Percentiles rank a stretch among this genome's conserved stretches.
Evolutionary conservation across 331 rosid genomes (phyloP).

Genomic region (Malus hybrid): DNA sequence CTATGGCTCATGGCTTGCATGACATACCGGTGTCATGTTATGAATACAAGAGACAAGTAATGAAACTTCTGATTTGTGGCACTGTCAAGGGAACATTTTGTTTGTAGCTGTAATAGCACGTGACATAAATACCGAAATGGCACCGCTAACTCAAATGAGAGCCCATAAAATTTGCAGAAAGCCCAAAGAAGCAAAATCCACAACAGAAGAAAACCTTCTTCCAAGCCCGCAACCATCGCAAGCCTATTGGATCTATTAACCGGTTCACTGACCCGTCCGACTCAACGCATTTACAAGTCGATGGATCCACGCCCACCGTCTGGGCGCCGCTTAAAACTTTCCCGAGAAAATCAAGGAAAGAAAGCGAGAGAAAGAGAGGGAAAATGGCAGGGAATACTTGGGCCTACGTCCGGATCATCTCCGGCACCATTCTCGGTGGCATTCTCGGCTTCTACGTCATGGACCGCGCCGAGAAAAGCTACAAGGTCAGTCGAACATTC

Average conservation of each 20-base stretch:
- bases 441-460: slow-evolving; percentile 78
- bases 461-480: slow-evolving; percentile 60
- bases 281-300: neutral
- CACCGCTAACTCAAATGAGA: neutral
- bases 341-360: slow-evolving; percentile 7
- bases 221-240: neutral
- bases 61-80: neutral
- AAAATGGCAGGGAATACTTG: slow-evolving; percentile 33
- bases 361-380: neutral
- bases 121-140: no score
- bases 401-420: slow-evolving; percentile 67
- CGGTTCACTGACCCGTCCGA: neutral
- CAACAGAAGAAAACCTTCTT: no score
- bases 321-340: neutral
- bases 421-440: slow-evolving; percentile 73
- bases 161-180: neutral
- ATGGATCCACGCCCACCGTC: neutral
- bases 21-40: neutral
- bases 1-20: no score
- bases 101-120: no score
- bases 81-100: neutral
- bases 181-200: neutral
- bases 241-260: neutral
- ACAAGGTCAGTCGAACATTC: slow-evolving; percentile 41
- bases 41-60: neutral